A percentile compares a stretch with the other conserved stretches of the same genome.
Evolutionary conservation across 768 basidiomycete genomes (phyloP).

Genomic region (Termitomyces heimii): DNA sequence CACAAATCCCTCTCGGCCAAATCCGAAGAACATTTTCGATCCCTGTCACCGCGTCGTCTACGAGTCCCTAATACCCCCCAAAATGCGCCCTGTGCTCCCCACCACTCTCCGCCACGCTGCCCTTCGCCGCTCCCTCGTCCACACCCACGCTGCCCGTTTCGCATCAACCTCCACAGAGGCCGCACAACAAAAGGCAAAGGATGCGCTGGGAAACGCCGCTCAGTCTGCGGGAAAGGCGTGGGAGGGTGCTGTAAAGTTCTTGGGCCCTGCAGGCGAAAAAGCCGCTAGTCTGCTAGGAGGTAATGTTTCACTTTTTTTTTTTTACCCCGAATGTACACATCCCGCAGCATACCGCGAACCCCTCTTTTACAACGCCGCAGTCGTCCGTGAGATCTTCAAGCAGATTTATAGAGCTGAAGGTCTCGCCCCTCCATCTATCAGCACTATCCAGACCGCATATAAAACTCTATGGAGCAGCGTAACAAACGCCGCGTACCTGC

Average conservation of each 20-base stretch:
- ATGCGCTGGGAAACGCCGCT: conserved; percentile 53
- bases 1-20: conserved; percentile 12
- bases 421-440: conserved; percentile 62
- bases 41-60: background rate
- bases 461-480: conserved; percentile 59
- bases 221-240: conserved; percentile 50
- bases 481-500: conserved; percentile 53
- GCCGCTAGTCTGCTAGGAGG: conserved; percentile 50
- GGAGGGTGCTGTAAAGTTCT: conserved; percentile 39
- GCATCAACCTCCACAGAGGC: conserved; percentile 39
- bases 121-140: conserved; percentile 15
- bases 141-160: conserved; percentile 16
- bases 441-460: conserved; percentile 54
- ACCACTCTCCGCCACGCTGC: conserved; percentile 24
- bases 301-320: too few relatives aligned
- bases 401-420: conserved; percentile 70
- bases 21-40: conserved; percentile 15
- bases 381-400: conserved; percentile 70
- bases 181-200: conserved; percentile 67
- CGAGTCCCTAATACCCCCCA: background rate
- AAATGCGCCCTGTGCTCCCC: conserved; percentile 21
- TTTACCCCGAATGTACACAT: too few relatives aligned
- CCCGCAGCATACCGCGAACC: conserved; percentile 65
- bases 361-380: conserved; percentile 70
- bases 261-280: conserved; percentile 44